A percentile compares a stretch with the other conserved stretches of the same genome.
These are phyloP conservation scores for Fraxinus floribunda DNA, from an alignment of 305 asterid genomes.

Conservation along the genomic window DNA sequence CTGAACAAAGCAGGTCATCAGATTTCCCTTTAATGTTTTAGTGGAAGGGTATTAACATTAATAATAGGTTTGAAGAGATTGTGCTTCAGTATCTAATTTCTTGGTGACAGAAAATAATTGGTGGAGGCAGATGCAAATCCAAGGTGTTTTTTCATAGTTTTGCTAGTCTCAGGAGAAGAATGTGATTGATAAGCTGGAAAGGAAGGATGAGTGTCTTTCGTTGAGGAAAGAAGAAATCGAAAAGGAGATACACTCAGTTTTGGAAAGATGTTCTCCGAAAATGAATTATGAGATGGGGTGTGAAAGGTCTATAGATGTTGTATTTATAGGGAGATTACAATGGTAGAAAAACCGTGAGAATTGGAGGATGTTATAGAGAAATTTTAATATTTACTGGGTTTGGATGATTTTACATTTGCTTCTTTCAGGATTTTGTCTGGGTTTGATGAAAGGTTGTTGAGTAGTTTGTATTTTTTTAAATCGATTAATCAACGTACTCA, in stretches of 20 bases:
- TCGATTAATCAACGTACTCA: too few relatives aligned
- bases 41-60: not conserved
- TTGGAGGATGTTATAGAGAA: not conserved
- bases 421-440: not conserved
- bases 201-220: not conserved
- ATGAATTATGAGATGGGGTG: not conserved
- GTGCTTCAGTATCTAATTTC: not conserved
- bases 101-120: not conserved
- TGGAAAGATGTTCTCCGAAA: not conserved
- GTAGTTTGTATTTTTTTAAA: too few relatives aligned
- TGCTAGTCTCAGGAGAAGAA: not conserved
- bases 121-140: not conserved
- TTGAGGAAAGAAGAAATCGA: not conserved
- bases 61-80: not conserved
- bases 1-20: not conserved
- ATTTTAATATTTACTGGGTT: not conserved
- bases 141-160: not conserved
- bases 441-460: not conserved
- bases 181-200: not conserved
- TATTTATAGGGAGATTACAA: not conserved
- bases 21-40: not conserved
- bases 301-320: not conserved
- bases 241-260: not conserved
- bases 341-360: not conserved
- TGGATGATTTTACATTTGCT: not conserved